These are phyloP conservation scores for Lonicera japonica DNA, from an alignment of 129 eudicot species.

Conservation along the genomic window DNA sequence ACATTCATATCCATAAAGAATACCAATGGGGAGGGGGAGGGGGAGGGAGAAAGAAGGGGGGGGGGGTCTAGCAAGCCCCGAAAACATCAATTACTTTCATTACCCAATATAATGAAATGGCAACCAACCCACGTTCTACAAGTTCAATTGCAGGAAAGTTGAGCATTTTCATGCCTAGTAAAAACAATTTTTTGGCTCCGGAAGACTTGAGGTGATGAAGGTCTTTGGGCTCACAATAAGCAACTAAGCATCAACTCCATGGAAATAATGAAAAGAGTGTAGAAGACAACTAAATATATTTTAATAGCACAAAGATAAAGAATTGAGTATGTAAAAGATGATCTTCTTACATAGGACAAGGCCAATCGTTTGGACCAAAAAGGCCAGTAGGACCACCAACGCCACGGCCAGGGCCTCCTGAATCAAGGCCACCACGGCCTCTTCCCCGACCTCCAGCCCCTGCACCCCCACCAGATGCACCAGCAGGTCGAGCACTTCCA, in stretches of 20 bases:
- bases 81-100: no score
- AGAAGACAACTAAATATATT: neutral
- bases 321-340: neutral
- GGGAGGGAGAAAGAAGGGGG: no score
- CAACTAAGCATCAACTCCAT: neutral
- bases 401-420: constrained; percentile 53
- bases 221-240: neutral
- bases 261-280: neutral
- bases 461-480: constrained; percentile 75
- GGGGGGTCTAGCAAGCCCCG: no score
- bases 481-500: constrained; percentile 97
- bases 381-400: constrained; percentile 75
- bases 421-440: constrained; percentile 74
- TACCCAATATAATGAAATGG: no score
- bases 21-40: no score
- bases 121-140: no score
- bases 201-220: no score
- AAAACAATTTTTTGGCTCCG: no score
- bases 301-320: neutral
- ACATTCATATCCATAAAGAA: no score
- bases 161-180: no score
- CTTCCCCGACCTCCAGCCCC: constrained; percentile 85
- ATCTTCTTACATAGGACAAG: constrained; percentile 89
- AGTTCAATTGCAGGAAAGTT: no score
- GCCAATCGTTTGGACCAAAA: constrained; percentile 99